Evolutionary conservation across 805 yeast genomes (phyloP).

Genomic region (Candida schatavii): DNA sequence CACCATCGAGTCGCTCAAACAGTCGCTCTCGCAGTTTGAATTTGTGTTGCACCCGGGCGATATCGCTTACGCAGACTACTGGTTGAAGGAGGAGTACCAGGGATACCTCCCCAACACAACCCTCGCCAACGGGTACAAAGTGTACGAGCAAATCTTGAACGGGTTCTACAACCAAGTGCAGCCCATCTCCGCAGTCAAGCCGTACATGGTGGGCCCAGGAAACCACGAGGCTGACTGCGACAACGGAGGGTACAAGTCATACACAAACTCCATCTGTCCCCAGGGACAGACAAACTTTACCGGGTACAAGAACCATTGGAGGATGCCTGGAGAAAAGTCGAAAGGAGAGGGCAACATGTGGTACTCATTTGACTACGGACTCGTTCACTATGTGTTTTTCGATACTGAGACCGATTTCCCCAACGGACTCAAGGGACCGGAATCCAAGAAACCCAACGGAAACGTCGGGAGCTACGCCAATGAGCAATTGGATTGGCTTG

Average conservation of each 20-base stretch:
- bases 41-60: constrained; percentile 15
- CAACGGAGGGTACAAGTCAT: constrained; percentile 9
- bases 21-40: constrained; percentile 9
- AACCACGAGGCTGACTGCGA: constrained; percentile 16
- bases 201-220: constrained; percentile 14
- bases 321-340: constrained; percentile 13
- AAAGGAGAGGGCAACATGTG: constrained; percentile 13
- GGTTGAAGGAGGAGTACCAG: constrained; percentile 13
- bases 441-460: constrained; percentile 11
- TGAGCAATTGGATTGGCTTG: constrained; percentile 12
- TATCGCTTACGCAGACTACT: constrained; percentile 14
- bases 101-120: constrained; percentile 11
- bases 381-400: constrained; percentile 11
- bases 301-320: constrained; percentile 13
- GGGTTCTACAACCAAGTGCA: constrained; percentile 12
- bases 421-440: constrained; percentile 13
- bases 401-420: constrained; percentile 15
- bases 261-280: constrained; percentile 12
- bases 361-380: constrained; percentile 15
- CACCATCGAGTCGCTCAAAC: constrained; percentile 11
- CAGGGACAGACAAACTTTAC: constrained; percentile 15
- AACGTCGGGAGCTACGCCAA: constrained; percentile 10
- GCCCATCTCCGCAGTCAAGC: constrained; percentile 11
- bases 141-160: constrained; percentile 14
- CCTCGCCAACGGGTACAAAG: constrained; percentile 9